Base-by-base conservation (phyloP, 805 yeast species). In the Danielozyma ontarioensis region DNA sequence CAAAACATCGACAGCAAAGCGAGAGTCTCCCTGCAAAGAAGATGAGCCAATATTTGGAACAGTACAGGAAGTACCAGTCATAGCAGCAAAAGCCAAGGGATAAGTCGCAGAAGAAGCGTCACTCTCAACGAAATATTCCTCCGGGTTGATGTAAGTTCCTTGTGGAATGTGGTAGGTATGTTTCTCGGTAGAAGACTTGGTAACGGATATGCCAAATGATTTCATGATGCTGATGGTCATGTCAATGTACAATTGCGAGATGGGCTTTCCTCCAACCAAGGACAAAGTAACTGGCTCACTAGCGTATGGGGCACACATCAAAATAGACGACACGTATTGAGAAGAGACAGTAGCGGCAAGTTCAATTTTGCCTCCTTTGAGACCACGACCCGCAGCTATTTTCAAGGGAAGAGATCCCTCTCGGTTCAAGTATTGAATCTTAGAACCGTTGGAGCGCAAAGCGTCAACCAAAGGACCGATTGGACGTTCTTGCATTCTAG, bases 291-390 rank as follows among this genome's bases (percentile, higher is more conserved):
- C 95, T 5, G 96, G 95, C 36, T 76, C 72, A 36, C 78, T 62
- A 8, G 97, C 97, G 53, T 89, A 93, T 31, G 98, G 98, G 24
- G 98, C 97, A 61, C 96, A 85, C 96, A 93, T 88, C 51, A 93
- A 73, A 35, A 93, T 74, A 0, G 97, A 90, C 1, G 97, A 89
- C 29, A 93, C 98, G 50, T 93, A 93, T 60, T 93, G 98, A 11
- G 97, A 93, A 1, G 97, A 89, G 28, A 93, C 85, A 4, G 97
- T 89, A 15, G 98, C 98, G 26, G 90, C 90, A 30, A 93, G 71
- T 59, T 89, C 96, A 42, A 93, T 87, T 44, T 85, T 68, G 15
- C 98, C 98, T 53, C 98, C 98, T 44, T 73, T 70, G 45, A 90
- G 73, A 8, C 85, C 83, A 16, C 68, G 62, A 13, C 84, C 85